Evolutionary conservation across 225 moss, liverwort and hornwort genomes (phyloP).

Genomic region (Physcomitrellopsis africana): DNA sequence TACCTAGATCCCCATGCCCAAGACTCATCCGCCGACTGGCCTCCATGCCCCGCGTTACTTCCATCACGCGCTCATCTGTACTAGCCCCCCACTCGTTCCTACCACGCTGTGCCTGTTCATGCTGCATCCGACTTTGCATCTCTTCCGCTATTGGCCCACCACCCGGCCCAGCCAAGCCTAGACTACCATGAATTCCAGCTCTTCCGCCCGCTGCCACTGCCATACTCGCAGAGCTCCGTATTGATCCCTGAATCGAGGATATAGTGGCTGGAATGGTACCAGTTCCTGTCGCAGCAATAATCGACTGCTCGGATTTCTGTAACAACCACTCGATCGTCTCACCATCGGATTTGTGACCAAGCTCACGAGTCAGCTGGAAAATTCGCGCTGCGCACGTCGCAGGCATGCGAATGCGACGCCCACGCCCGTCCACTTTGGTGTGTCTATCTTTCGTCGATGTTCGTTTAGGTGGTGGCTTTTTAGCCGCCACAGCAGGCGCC

Average conservation of each 20-base stretch:
- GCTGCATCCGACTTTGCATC: constrained; percentile 60
- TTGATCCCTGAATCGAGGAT: constrained; percentile 69
- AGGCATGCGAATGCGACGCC: constrained; percentile 99
- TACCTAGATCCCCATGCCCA: constrained; percentile 71
- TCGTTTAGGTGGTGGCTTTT: constrained; percentile 91
- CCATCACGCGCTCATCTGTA: constrained; percentile 78
- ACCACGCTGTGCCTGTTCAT: constrained; percentile 73
- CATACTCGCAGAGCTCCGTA: constrained; percentile 89
- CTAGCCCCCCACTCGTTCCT: constrained; percentile 74
- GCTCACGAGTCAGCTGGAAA: constrained; percentile 97
- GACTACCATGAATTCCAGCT: constrained; percentile 52
- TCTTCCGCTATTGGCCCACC: constrained; percentile 81
- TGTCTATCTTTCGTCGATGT: constrained; percentile 98
- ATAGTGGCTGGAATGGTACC: constrained; percentile 84
- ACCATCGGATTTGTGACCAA: constrained; percentile 97
- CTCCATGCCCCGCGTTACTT: constrained; percentile 5
- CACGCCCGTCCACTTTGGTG: constrained; percentile 96
- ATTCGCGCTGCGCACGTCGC: constrained; percentile 97
- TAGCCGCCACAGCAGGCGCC: constrained; percentile 54
- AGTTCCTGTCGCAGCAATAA: constrained; percentile 90
- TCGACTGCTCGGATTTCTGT: constrained; percentile 98
- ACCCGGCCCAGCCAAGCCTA: constrained; percentile 58
- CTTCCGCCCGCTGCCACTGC: constrained; percentile 56
- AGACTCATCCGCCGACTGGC: constrained; percentile 77
- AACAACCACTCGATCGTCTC: constrained; percentile 99